Base-by-base conservation (phyloP, 1,284 basidiomycete species). In the Trichosporon sp. region DNA sequence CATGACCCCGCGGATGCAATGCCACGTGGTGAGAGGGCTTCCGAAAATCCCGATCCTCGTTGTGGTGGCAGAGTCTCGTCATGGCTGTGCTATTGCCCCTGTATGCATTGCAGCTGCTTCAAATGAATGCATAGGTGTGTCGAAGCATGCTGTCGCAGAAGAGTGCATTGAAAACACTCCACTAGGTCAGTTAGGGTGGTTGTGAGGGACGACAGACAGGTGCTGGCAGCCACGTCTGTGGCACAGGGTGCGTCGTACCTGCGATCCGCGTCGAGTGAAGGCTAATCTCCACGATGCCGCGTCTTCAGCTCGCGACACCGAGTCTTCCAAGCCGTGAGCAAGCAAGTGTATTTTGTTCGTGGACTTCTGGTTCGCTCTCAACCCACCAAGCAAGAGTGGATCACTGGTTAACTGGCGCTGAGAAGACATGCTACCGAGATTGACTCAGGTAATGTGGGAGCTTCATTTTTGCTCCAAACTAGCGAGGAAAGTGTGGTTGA, bases 1-100 rank as follows among this genome's bases (percentile, higher is more conserved):
- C 37, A 65, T 43, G 38, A 46, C 38, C 64, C 8, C n/a, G 32
- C 65, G 65, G 65, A 54, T n/a, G 43, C 48, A 66, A 51, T 35
- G 43, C 43, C 65, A 66, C 65, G 65, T 66, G 65, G 65, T 19
- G 26, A 35, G 32, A 43, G 31, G 16, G 31, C 31, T 63, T 2
- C 59, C 59, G 59, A 63, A 63, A 63, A 63, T 63, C 31, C 59
- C 59, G 59, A 63, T 63, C 59, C 12, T 63, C 19, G 32, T 16
- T 63, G 19, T n/a, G 67, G 59, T 48, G 59, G 56, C 67, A 38
- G 56, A 19, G 43, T 7, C 5, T 3, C 21, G 46, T 37, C 7
- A 16, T 19, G 19, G 51, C 51, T 54, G 43, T 46, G 43, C 43
- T 46, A 11, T 11, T n/a, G 16, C 16, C 14, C 43, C 21, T 11